Percentiles rank a stretch among this genome's conserved stretches.
phyloP scores from a whole-genome alignment of 2,329 filamentous ascomycete genomes.

The Mycocentrospora acerina region DNA sequence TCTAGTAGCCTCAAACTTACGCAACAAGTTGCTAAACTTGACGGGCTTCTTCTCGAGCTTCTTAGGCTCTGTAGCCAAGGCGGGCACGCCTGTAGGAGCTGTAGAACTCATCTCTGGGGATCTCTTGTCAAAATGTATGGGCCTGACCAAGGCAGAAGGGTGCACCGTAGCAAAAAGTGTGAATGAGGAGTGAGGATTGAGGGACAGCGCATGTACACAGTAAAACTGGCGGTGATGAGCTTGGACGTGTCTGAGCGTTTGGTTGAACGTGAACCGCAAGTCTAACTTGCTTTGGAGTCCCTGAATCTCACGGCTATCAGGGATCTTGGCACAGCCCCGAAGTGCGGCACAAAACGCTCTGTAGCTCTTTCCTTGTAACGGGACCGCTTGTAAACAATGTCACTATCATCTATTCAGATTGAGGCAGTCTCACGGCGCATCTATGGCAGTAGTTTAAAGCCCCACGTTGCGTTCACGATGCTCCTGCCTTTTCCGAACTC shows the following conservation, averaged over 20 bases:
- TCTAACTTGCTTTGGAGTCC: no score
- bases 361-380: no score
- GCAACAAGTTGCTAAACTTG: conserved; percentile 98
- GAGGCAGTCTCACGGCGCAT: no score
- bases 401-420: no score
- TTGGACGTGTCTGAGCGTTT: conserved; percentile 8
- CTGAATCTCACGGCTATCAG: conserved; percentile 2
- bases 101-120: conserved; percentile 56
- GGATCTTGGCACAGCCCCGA: conserved; percentile 7
- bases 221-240: conserved; percentile 13
- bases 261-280: no score
- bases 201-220: no score
- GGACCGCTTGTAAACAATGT: no score
- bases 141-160: conserved; percentile 97
- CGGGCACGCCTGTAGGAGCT: conserved; percentile 49
- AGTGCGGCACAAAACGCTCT: no score
- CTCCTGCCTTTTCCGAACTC: no score
- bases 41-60: conserved; percentile 96
- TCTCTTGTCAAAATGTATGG: conserved; percentile 53
- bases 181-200: conserved; percentile 10
- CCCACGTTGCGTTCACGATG: no score
- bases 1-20: conserved; percentile 45
- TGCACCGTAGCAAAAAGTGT: conserved; percentile 73
- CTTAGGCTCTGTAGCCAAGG: conserved; percentile 46
- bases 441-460: no score